Percentiles rank a stretch among this genome's conserved stretches.
phyloP scores from a whole-genome alignment of 1,284 basidiomycete species.

The Malassezia japonica region DNA sequence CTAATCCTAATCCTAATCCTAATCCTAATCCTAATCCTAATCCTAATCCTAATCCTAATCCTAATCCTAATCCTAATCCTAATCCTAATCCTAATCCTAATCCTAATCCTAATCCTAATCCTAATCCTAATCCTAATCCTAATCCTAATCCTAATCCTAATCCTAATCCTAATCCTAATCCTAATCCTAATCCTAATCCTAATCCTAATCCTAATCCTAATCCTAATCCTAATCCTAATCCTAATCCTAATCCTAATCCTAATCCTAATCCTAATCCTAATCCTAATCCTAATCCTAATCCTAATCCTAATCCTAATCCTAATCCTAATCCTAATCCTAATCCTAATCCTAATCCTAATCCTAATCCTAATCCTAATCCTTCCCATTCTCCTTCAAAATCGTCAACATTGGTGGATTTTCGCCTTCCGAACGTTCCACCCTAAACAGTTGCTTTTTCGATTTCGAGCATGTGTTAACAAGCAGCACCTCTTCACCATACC shows the following conservation, averaged over 20 bases:
- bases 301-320: background rate
- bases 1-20: conserved; percentile 21
- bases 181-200: background rate
- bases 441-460: too few relatives aligned
- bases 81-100: background rate
- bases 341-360: background rate
- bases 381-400: too few relatives aligned
- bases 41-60: conserved; percentile 22
- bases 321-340: background rate
- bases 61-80: conserved; percentile 19
- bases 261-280: background rate
- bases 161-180: conserved; percentile 1
- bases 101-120: conserved; percentile 1
- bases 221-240: background rate
- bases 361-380: too few relatives aligned
- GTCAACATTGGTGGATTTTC: too few relatives aligned
- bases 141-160: conserved; percentile 1
- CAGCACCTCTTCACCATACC: too few relatives aligned
- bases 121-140: conserved; percentile 1
- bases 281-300: background rate
- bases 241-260: background rate
- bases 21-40: conserved; percentile 20
- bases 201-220: background rate
- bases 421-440: too few relatives aligned
- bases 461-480: too few relatives aligned